phyloP scores from a whole-genome alignment of 2,329 filamentous ascomycete species.

The Chrysoporthe cubensis region DNA sequence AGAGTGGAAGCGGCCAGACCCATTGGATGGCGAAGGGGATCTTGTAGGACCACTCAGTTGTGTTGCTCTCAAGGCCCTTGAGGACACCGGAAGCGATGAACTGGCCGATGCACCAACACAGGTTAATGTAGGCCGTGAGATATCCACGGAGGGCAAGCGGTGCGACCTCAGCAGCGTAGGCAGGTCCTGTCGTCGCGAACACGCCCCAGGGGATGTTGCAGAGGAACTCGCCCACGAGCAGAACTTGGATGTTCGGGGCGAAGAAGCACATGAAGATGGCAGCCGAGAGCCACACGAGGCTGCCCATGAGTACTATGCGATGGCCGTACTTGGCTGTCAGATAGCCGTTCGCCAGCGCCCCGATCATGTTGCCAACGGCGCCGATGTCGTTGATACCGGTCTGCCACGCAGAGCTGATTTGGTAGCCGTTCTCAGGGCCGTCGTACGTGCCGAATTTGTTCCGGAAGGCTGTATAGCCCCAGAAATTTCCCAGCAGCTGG shows the following conservation, averaged over 20 bases:
- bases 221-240: slow-evolving; percentile 51
- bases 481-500: slow-evolving; percentile 51
- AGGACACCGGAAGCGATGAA: slow-evolving; percentile 34
- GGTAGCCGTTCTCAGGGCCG: slow-evolving; percentile 42
- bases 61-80: slow-evolving; percentile 28
- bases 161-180: slow-evolving; percentile 38
- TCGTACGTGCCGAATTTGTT: slow-evolving; percentile 46
- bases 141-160: slow-evolving; percentile 35
- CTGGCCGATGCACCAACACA: slow-evolving; percentile 35
- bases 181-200: slow-evolving; percentile 48
- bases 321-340: slow-evolving; percentile 48
- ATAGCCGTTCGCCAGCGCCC: slow-evolving; percentile 47
- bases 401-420: slow-evolving; percentile 57
- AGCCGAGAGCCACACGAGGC: slow-evolving; percentile 44
- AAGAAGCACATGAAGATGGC: slow-evolving; percentile 57
- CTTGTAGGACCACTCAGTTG: slow-evolving; percentile 35
- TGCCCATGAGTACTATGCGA: slow-evolving; percentile 47
- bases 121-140: slow-evolving; percentile 36
- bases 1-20: slow-evolving; percentile 30
- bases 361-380: slow-evolving; percentile 42
- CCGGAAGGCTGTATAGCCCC: slow-evolving; percentile 46
- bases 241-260: slow-evolving; percentile 46
- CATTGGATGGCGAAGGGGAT: slow-evolving; percentile 34
- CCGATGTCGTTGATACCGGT: slow-evolving; percentile 47
- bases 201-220: slow-evolving; percentile 51